Percentiles rank a stretch among this genome's conserved stretches.
These are phyloP conservation scores for Cryptococcus floricola DNA, from an alignment of 1,284 basidiomycete genomes.

Conservation along the genomic window DNA sequence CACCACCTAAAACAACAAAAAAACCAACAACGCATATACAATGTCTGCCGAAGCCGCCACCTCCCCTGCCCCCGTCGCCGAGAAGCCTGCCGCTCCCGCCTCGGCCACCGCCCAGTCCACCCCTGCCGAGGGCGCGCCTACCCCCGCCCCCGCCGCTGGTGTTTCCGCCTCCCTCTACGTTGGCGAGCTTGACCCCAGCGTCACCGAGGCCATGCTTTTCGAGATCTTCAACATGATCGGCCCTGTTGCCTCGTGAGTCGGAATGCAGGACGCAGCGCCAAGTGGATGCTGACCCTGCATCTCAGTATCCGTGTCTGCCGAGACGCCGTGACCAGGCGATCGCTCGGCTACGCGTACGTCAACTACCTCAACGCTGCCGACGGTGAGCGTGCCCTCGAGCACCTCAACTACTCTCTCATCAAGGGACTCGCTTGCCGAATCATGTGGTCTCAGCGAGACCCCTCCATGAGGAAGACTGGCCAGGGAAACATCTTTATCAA, in stretches of 20 bases:
- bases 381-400: conserved; percentile 98
- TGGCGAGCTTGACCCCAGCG: conserved; percentile 94
- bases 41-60: conserved; percentile 34
- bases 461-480: conserved; percentile 96
- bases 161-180: conserved; percentile 95
- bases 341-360: conserved; percentile 99
- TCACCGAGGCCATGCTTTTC: conserved; percentile 99
- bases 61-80: conserved; percentile 25
- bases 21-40: conserved; percentile 6
- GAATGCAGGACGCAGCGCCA: neutral
- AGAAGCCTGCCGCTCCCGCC: conserved; percentile 19
- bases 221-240: conserved; percentile 99
- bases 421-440: conserved; percentile 98
- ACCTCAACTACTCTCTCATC: conserved; percentile 99
- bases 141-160: conserved; percentile 56
- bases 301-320: conserved; percentile 96
- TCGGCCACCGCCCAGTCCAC: conserved; percentile 24
- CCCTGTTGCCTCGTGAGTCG: conserved; percentile 79
- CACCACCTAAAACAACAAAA: conserved; percentile 11
- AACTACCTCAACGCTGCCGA: conserved; percentile 96
- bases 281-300: neutral
- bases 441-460: conserved; percentile 99
- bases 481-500: conserved; percentile 99
- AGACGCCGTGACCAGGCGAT: conserved; percentile 98
- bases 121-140: conserved; percentile 23